Base-by-base conservation (phyloP, 192 early-diverging fungal species). In the Paraglomus brasilianum region DNA sequence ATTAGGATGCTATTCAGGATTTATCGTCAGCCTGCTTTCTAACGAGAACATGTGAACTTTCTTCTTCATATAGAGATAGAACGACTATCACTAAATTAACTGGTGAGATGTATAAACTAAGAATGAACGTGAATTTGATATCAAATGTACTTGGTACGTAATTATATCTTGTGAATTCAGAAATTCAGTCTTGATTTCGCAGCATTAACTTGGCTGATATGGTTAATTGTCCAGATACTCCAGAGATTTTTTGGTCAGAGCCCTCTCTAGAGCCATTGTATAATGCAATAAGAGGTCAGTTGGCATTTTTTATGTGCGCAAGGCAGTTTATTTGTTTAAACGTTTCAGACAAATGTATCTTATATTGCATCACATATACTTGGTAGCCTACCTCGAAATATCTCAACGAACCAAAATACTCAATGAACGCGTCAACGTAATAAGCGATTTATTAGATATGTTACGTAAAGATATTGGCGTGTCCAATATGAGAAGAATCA, bases 241-340 rank as follows among this genome's bases (percentile, higher is more conserved):
- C 88, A 0, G 91, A 93, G 74, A 89, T 92, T 53, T 92, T 92
- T 73, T 91, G 90, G 89, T 87, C 85, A 41, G 91, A 93, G 44
- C 89, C 89, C 17, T 85, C 88, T 21, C 56, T 93, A 44, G 83
- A 90, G 67, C 88, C 89, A 11, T 71, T 93, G 48, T 93, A 93
- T 66, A 88, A 85, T 72, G 91, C 89, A 22, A 91, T 93, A 60
- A 75, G 89, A 60, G 86, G 81, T 77, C 75, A 24, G 15, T 13
- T n/a, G 21, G 50, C 47, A 19, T 57, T 45, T 17, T n/a, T 3
- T 69, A 39, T 30, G 30, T 30, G 30, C 30, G 3, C 30, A 30
- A 3, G 30, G 3, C 30, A 30, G 30, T 30, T 39, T n/a, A 40
- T 19, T 17, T 69, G 22, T 19, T 46, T 44, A 56, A 22, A 61